Base-by-base conservation (phyloP, 1,284 basidiomycete genomes). In the Ceratobasidium sp. region DNA sequence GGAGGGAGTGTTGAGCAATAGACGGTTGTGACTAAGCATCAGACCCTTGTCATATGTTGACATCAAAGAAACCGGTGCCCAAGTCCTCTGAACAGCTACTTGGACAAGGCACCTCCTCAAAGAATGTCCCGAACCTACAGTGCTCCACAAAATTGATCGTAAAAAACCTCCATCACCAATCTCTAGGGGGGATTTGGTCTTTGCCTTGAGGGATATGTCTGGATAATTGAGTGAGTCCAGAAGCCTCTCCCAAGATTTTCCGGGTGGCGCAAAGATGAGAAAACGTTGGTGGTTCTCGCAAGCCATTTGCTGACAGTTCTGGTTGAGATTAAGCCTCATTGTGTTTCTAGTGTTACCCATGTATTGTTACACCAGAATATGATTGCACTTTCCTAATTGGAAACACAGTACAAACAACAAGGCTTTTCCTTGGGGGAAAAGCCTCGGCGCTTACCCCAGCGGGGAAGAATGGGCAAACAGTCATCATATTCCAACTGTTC, bases 321-420 rank as follows among this genome's bases (percentile, higher is more conserved):
- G 18, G 57, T 18, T 20, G 57, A 18, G 33, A 59, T 14, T 5
- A 59, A 59, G 57, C 57, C 57, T 30, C 57, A 23, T 30, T 5
- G 33, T 20, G 23, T 59, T 59, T 35, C 8, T 30, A 3, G 8
- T 23, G 57, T 59, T 59, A 30, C 57, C 14, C 33, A 3, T 7
- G 57, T 18, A 59, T 59, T 59, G 57, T 59, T 59, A 59, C 57
- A 59, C 57, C 30, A 30, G 30, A 59, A 59, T 59, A 35, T 30
- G 27, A 30, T 20, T 59, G 30, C 27, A 59, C 18, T 59, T 59
- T 16, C 57, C 57, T 5, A 27, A 59, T 35, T 59, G 5, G 57
- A 35, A 59, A 59, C 33, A 59, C 14, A 10, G 23, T 3, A 3
- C 57, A 59, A 27, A 20, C 18, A 23, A 5, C 20, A 18, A 10